Evolutionary conservation across 2,329 filamentous ascomycete genomes (phyloP).

Genomic region (Fusarium clavum): DNA sequence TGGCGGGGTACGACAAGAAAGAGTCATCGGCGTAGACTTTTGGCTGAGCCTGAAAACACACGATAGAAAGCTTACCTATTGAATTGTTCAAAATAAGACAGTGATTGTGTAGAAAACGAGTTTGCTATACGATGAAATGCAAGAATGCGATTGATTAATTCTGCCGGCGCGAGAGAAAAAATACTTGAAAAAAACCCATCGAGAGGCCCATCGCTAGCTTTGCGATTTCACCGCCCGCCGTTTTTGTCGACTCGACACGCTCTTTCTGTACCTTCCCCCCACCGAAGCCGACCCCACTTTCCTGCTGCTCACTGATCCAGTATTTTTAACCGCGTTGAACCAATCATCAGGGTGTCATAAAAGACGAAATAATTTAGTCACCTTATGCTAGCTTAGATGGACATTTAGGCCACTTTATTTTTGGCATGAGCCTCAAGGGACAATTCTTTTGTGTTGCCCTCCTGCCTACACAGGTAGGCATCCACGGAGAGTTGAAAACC

Average conservation of each 20-base stretch:
- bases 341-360: not conserved
- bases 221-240: conserved; percentile 49
- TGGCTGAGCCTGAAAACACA: conserved; percentile 1
- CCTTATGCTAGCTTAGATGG: not conserved
- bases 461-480: not conserved
- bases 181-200: conserved; percentile 37
- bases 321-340: not conserved
- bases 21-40: conserved; percentile 43
- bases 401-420: not conserved
- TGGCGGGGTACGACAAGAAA: conserved; percentile 45
- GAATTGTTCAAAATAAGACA: not conserved
- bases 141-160: conserved; percentile 42
- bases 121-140: conserved; percentile 17
- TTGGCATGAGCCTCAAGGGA: not conserved
- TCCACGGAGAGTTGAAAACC: not conserved
- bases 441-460: too few species aligned
- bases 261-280: conserved; percentile 14
- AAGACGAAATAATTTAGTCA: not conserved
- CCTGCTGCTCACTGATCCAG: conserved; percentile 12
- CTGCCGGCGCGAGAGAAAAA: conserved; percentile 45
- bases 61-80: conserved; percentile 27
- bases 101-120: not conserved
- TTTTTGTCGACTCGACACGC: conserved; percentile 33
- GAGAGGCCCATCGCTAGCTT: conserved; percentile 34
- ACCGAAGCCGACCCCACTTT: conserved; percentile 38